These are phyloP conservation scores for Vigna reflexopilosa DNA, from an alignment of 306 rosid species.

Conservation along the genomic window DNA sequence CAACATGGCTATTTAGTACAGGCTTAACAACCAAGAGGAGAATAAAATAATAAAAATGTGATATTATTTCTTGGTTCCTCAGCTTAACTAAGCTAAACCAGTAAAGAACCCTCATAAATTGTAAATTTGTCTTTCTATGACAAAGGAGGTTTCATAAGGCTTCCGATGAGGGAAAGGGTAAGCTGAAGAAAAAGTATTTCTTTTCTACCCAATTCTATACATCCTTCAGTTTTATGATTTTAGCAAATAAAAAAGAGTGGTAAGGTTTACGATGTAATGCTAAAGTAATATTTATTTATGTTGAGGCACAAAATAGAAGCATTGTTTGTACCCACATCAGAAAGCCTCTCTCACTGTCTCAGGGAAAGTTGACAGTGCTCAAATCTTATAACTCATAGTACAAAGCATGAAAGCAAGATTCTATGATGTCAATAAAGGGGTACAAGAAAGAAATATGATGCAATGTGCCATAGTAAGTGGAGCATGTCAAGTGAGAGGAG, in stretches of 20 bases:
- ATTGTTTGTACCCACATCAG: not conserved
- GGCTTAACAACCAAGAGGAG: slow-evolving; percentile 29
- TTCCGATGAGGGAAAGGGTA: not conserved
- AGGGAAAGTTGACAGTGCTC: not conserved
- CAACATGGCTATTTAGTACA: slow-evolving; percentile 41
- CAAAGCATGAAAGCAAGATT: not conserved
- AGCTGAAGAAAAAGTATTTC: not conserved
- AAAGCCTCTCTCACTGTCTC: not conserved
- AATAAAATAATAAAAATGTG: slow-evolving; percentile 22
- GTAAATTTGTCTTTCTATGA: not conserved
- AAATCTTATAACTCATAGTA: not conserved
- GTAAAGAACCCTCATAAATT: slow-evolving; percentile 15
- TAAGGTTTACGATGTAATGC: no score
- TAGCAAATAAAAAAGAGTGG: no score
- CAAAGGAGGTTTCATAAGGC: slow-evolving; percentile 12
- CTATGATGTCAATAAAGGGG: not conserved
- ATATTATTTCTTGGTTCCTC: slow-evolving; percentile 18
- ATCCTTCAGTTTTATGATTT: no score
- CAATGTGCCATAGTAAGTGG: not conserved
- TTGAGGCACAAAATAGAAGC: not conserved
- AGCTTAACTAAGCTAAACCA: slow-evolving; percentile 1
- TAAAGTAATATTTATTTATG: no score
- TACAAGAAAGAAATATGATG: slow-evolving; percentile 19
- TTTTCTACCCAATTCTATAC: not conserved
- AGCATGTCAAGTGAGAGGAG: slow-evolving; percentile 4